Percentiles rank a stretch among this genome's conserved stretches.
Evolutionary conservation across 805 yeast species (phyloP).

Genomic region (Sugiyamaella boreocaroliniensis): DNA sequence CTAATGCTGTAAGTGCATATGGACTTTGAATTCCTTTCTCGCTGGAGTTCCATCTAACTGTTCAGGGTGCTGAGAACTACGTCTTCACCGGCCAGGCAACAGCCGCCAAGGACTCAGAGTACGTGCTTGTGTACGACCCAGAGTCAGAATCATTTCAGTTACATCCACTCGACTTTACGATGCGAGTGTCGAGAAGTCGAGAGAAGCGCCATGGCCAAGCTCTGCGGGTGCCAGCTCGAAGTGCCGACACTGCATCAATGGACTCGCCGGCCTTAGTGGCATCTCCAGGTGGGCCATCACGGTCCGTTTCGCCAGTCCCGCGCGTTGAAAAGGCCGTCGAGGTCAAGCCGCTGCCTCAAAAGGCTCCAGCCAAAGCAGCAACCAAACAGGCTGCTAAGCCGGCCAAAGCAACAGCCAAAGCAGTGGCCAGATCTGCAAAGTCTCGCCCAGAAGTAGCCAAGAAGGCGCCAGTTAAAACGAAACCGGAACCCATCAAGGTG

Average conservation of each 20-base stretch:
- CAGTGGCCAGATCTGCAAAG: neutral
- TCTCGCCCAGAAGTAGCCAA: neutral
- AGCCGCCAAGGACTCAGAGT: constrained; percentile 39
- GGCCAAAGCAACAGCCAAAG: neutral
- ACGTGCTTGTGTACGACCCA: constrained; percentile 76
- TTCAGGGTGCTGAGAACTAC: constrained; percentile 9
- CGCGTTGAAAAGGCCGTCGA: neutral
- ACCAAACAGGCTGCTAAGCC: constrained; percentile 10
- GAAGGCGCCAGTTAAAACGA: neutral
- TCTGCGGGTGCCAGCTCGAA: neutral
- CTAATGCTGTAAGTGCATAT: neutral
- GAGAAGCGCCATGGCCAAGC: constrained; percentile 12
- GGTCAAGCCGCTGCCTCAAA: neutral
- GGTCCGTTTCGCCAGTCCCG: constrained; percentile 5
- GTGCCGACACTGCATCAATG: neutral
- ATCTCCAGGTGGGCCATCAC: constrained; percentile 1
- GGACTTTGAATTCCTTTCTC: neutral
- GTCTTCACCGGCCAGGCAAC: constrained; percentile 25
- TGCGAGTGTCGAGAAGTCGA: constrained; percentile 18
- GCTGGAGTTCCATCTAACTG: neutral
- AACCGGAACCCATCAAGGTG: neutral
- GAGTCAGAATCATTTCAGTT: constrained; percentile 29
- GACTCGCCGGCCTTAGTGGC: neutral
- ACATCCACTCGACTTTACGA: constrained; percentile 19
- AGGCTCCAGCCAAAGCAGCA: constrained; percentile 1